Base-by-base conservation (phyloP, 2,329 filamentous ascomycete species). In the Rugonectria rugulosa region DNA sequence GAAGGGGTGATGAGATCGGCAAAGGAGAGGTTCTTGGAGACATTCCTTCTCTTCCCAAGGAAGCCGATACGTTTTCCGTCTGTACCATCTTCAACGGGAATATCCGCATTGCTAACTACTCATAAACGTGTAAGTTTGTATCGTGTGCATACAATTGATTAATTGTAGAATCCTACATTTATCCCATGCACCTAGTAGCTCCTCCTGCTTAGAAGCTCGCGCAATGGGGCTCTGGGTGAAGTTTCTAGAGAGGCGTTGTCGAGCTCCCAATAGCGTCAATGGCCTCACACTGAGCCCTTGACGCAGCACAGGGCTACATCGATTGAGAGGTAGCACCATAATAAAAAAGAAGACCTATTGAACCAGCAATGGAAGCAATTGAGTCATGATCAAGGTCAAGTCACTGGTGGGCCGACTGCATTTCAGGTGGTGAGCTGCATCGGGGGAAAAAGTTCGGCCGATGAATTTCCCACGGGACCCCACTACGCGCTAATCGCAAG, bases 11-110 rank as follows among this genome's bases (percentile, higher is more conserved):
- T 76, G 19, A 79, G 69, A 63, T 88, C 81, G 42, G 87, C 87
- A 68, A 97, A 97, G 2, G 84, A 84, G 17, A 96, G 77, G 32
- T 83, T 85, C 49, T 87, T 87, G 23, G 86, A 86, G 19, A 92
- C 78, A 64, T 90, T 85, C 58, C 85, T 82, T 24, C 86, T 81
- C 56, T 85, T 85, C 21, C 86, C 85, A 1, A 97, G 73, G 64
- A 93, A 95, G 17, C 93, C 93, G 5, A 72, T 61, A 11, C 60
- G 64, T 46, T 57, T 48, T 2, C 62, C 59, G 1, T 68, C 55
- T 6, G 32, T 45, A 9, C 57, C 54, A 2, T 52, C 32, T 3
- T 66, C 62, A 8, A 63, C 29, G 2, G 65, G 63, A 1, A 66
- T 55, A 26, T 68, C 60, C 17, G 59, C 52, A 27, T 62, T 67